These are phyloP conservation scores for Monosporascus sp. DNA, from an alignment of 2,329 filamentous ascomycete genomes.

Conservation along the genomic window DNA sequence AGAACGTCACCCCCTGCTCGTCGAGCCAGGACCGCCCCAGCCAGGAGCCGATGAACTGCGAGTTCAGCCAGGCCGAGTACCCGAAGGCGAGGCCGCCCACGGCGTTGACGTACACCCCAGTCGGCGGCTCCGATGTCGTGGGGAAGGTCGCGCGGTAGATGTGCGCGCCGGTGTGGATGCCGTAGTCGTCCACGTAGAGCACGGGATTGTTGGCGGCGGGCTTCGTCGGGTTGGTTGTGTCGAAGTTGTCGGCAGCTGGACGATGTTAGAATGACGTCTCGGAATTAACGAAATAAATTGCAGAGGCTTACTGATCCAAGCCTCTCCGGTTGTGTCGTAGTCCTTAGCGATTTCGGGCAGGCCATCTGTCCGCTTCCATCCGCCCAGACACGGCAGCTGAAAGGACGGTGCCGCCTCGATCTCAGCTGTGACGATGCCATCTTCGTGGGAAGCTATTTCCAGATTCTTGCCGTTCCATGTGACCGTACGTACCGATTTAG, in stretches of 20 bases:
- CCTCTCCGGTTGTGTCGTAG: slow-evolving; percentile 37
- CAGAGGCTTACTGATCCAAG: slow-evolving; percentile 34
- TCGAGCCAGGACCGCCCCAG: slow-evolving; percentile 41
- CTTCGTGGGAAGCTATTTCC: slow-evolving; percentile 18
- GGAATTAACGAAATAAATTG: too few species aligned
- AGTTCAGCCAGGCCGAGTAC: slow-evolving; percentile 54
- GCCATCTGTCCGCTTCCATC: slow-evolving; percentile 43
- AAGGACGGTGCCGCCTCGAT: slow-evolving; percentile 24
- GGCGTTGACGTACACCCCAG: slow-evolving; percentile 43
- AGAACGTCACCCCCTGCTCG: slow-evolving; percentile 35
- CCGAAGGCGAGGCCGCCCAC: slow-evolving; percentile 52
- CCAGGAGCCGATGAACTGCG: slow-evolving; percentile 49
- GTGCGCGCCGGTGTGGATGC: slow-evolving; percentile 48
- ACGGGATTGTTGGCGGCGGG: slow-evolving; percentile 48
- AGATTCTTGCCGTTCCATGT: slow-evolving; percentile 46
- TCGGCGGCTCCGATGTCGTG: slow-evolving; percentile 30
- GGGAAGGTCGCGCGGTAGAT: slow-evolving; percentile 50
- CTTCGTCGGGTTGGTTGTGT: slow-evolving; percentile 40
- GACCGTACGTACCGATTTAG: slow-evolving; percentile 37
- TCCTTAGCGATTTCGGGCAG: slow-evolving; percentile 40
- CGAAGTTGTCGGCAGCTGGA: slow-evolving; percentile 41
- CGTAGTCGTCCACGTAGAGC: slow-evolving; percentile 53
- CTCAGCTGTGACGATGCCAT: slow-evolving; percentile 22
- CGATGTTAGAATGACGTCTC: neutral
- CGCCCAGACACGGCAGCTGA: slow-evolving; percentile 33